Percentiles rank a stretch among this genome's conserved stretches.
These are phyloP conservation scores for Erysimum cheiri DNA, from an alignment of 441 rosid species.

Conservation along the genomic window DNA sequence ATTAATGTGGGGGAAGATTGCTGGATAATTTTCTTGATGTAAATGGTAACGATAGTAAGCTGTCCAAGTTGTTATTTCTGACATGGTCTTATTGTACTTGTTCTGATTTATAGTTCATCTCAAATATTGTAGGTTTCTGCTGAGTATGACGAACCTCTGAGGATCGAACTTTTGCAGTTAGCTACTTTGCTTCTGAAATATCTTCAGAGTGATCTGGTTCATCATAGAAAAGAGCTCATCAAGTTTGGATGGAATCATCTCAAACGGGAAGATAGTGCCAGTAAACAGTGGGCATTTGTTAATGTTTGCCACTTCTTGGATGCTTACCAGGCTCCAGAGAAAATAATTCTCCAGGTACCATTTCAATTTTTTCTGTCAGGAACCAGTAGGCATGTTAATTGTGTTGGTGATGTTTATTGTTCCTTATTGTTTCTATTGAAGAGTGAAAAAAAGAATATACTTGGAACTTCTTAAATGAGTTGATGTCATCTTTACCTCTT, in stretches of 20 bases:
- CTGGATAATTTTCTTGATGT: conserved; percentile 18
- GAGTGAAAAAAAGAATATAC: conserved; percentile 20
- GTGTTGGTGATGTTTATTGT: conserved; percentile 42
- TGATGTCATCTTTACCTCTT: conserved; percentile 4
- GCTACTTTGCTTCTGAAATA: conserved; percentile 97
- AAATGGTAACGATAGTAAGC: conserved; percentile 5
- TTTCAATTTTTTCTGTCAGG: conserved; percentile 23
- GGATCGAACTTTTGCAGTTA: conserved; percentile 98
- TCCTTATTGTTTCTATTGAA: conserved; percentile 74
- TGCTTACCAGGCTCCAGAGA: conserved; percentile 99
- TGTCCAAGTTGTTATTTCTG: conserved; percentile 20
- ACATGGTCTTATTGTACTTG: conserved; percentile 1
- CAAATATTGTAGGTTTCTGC: conserved; percentile 69
- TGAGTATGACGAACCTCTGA: conserved; percentile 94
- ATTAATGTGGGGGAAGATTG: conserved; percentile 6
- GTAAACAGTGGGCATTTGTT: conserved; percentile 99
- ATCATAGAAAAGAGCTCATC: conserved; percentile 97
- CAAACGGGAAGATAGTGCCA: conserved; percentile 99
- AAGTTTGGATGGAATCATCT: conserved; percentile 99
- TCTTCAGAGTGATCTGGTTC: conserved; percentile 94
- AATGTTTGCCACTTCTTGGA: conserved; percentile 99
- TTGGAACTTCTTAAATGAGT: conserved; percentile 8
- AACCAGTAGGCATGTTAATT: conserved; percentile 5
- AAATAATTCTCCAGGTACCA: conserved; percentile 95
- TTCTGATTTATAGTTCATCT: conserved; percentile 25